Base-by-base conservation (phyloP, 768 basidiomycete species). In the Xerocomellus amylosporus region DNA sequence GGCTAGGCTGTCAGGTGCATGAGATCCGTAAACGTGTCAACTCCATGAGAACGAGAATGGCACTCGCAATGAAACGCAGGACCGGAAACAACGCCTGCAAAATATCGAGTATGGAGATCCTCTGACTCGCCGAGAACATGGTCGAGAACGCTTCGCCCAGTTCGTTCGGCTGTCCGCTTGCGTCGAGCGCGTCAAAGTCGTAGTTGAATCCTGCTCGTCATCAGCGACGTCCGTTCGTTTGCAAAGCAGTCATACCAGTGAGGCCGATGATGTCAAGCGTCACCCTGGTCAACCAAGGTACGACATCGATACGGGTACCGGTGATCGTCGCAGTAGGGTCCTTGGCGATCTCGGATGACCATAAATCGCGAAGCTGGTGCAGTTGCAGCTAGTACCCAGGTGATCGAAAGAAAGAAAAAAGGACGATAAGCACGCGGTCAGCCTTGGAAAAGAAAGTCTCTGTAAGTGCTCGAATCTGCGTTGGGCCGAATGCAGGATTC, bases 401-500 rank as follows among this genome's bases (percentile, higher is more conserved):
- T 2, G 26, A 33, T 31, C 15, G 22, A 37, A 49, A 38, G 13
- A 30, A 19, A 24, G 24, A 24, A 24, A 24, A 24, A 20, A 24
- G 7, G 7, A 39, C 15, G n/a, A 14, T 28, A 26, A 30, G 24
- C 7, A 60, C 58, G 4, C 22, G 48, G 13, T 24, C 14, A 31
- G 85, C 71, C 64, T 85, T 87, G 3, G 78, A 75, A 5, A 83
- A 58, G 55, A 87, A 86, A 13, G 82, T 79, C 14, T 74, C 74
- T 0, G 83, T 83, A 13, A 86, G 62, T 40, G 79, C 80, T 2
- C 84, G 74, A 37, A 87, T 76, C 59, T 86, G 84, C 1, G 76
- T 68, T 3, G 76, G 74, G 2, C 85, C 83, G 59, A 88, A 88
- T 0, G 85, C 85, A 13, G 86, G 85, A 57, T 87, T 87, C 85